Evolutionary conservation across 768 basidiomycete genomes (phyloP), one percentile per base, ranked within the genome.

Genomic region (Boletus bicolor): DNA sequence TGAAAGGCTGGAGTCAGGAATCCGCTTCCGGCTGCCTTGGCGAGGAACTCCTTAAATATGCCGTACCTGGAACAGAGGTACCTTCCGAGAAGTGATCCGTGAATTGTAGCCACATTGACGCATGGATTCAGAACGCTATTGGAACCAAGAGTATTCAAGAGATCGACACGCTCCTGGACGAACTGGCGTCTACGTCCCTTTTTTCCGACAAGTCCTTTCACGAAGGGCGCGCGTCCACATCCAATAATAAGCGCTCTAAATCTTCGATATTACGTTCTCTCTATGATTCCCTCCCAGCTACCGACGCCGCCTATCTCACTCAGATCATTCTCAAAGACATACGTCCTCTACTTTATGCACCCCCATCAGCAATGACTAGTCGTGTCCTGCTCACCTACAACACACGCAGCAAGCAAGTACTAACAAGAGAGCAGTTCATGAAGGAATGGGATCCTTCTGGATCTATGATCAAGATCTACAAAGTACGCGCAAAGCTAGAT

Each of bases 311-410:
- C 1, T 80, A 86, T 57, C 74, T 95, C 46, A 87, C 89, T 0
- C 94, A 98, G 64, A 86, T 96, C 59, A 89, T 98, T 55, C 79
- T 96, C 36, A 89, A 89, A 59, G 94, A 98, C 68, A 73, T 98
- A 0, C 81, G 86, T 30, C 92, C 93, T 8, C 68, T 95, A 1
- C 68, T 94, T 1, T 90, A 90, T 60, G 87, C 91, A 3, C 73
- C 87, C 0, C 78, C 79, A 14, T 76, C 68, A 7, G 46, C 72
- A 34, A 74, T 70, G 21, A 78, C 80, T 62, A 79, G 76, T 21
- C 69, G 70, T 26, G 80, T 81, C 39, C 68, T 92, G 44, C 72
- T 76, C 47, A 65, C 79, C 52, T 84, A 80, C 72, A 85, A 90
- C 61, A 74, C 79, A 46, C 73, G 76, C 21, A 77, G 87, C 14